A percentile compares a stretch with the other conserved stretches of the same genome.
These are phyloP conservation scores for Botrytis paeoniae DNA, from an alignment of 2,329 filamentous ascomycete genomes.

Conservation along the genomic window DNA sequence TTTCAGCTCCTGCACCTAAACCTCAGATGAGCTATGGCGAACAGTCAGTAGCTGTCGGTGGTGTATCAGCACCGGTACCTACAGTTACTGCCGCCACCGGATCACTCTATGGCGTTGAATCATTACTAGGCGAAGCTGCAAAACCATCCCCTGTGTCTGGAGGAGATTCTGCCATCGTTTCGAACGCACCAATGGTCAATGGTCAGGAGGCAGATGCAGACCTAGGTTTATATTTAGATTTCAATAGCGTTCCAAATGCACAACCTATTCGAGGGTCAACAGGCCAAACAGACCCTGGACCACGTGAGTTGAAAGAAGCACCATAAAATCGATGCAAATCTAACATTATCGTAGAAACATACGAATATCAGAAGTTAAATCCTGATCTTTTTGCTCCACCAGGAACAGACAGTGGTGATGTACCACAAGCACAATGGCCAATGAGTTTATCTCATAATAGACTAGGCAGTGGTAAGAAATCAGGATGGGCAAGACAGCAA, in stretches of 20 bases:
- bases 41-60: constrained; percentile 44
- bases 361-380: constrained; percentile 51
- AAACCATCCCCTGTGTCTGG: constrained; percentile 40
- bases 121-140: constrained; percentile 44
- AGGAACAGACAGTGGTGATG: constrained; percentile 49
- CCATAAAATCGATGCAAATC: not conserved
- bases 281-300: constrained; percentile 51
- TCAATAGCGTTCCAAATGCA: constrained; percentile 49
- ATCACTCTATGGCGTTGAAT: constrained; percentile 42
- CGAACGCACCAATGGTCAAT: constrained; percentile 43
- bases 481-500: constrained; percentile 58
- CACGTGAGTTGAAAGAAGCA: constrained; percentile 31
- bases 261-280: constrained; percentile 52
- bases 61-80: constrained; percentile 41
- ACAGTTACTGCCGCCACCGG: constrained; percentile 41
- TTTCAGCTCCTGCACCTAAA: constrained; percentile 21
- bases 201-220: constrained; percentile 51
- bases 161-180: constrained; percentile 42
- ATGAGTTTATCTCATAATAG: constrained; percentile 51
- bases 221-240: constrained; percentile 52
- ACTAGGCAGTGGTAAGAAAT: constrained; percentile 35
- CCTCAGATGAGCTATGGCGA: constrained; percentile 43
- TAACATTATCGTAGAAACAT: constrained; percentile 38
- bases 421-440: constrained; percentile 52
- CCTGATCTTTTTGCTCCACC: constrained; percentile 54